A percentile compares a stretch with the other conserved stretches of the same genome.
phyloP scores from a whole-genome alignment of 257 asterid species.

The Przewalskia tangutica region DNA sequence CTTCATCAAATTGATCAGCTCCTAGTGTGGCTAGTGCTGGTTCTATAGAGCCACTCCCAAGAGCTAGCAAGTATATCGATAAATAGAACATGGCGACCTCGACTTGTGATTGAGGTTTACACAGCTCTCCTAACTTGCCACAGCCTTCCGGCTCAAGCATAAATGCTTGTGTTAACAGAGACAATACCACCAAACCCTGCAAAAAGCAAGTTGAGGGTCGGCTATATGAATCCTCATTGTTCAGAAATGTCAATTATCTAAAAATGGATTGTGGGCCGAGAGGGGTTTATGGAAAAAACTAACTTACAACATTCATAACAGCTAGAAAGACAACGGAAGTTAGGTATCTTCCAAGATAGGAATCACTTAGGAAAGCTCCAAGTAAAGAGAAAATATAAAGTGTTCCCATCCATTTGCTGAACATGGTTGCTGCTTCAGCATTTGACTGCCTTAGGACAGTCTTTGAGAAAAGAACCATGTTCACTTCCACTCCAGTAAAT shows the following conservation, averaged over 20 bases:
- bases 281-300: not conserved
- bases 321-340: slow-evolving; percentile 65
- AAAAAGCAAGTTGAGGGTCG: not conserved
- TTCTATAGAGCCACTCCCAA: slow-evolving; percentile 85
- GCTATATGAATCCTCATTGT: not conserved
- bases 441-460: slow-evolving; percentile 61
- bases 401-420: slow-evolving; percentile 78
- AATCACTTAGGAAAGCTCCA: slow-evolving; percentile 82
- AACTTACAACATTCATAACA: slow-evolving; percentile 58
- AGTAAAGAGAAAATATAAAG: slow-evolving; percentile 62
- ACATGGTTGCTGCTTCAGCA: slow-evolving; percentile 62
- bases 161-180: slow-evolving; percentile 54
- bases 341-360: slow-evolving; percentile 67
- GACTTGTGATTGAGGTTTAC: slow-evolving; percentile 37
- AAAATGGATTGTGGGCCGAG: not conserved
- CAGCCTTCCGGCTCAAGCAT: slow-evolving; percentile 72
- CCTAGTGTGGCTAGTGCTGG: slow-evolving; percentile 79
- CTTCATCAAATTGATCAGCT: slow-evolving; percentile 81
- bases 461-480: slow-evolving; percentile 72
- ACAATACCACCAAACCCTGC: slow-evolving; percentile 59
- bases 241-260: not conserved
- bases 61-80: slow-evolving; percentile 57
- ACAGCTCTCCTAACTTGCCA: slow-evolving; percentile 40
- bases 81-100: slow-evolving; percentile 56
- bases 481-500: slow-evolving; percentile 73